Evolutionary conservation across 148 eudicot species (phyloP).

Genomic region (Vaccinium corymbosum): DNA sequence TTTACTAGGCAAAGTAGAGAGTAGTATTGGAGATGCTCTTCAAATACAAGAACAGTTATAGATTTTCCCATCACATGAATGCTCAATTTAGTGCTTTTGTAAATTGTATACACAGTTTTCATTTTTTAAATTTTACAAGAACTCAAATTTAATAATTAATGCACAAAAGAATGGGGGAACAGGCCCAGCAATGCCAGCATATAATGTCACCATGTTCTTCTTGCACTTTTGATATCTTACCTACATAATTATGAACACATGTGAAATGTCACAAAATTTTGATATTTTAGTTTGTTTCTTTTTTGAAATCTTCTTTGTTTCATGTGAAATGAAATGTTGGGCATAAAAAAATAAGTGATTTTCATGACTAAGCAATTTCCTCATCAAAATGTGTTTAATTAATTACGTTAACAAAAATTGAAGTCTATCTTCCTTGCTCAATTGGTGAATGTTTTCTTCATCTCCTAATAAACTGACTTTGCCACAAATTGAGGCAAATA

Average conservation of each 20-base stretch:
- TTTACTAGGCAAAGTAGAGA: too few species aligned
- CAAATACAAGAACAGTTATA: background rate
- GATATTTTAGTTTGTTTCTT: background rate
- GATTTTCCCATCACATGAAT: background rate
- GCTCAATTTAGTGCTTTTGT: background rate
- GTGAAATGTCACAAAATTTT: background rate
- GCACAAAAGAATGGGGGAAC: background rate
- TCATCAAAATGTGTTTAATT: too few species aligned
- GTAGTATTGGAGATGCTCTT: too few species aligned
- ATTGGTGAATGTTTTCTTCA: too few species aligned
- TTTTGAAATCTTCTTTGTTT: background rate
- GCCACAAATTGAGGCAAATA: too few species aligned
- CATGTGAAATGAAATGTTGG: too few species aligned
- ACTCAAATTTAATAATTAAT: background rate
- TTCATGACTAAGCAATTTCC: too few species aligned
- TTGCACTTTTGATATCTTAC: background rate
- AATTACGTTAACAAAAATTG: too few species aligned
- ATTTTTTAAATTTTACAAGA: too few species aligned
- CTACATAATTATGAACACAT: background rate
- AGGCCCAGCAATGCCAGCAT: background rate
- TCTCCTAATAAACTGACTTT: too few species aligned
- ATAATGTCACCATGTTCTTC: background rate
- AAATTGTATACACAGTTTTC: background rate
- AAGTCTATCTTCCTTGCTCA: too few species aligned
- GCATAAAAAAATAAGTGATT: too few species aligned